Evolutionary conservation across 352 stramenopile genomes (phyloP), one percentile per base, ranked within the genome.

Genomic region (Phytopythium chamaehyphon): DNA sequence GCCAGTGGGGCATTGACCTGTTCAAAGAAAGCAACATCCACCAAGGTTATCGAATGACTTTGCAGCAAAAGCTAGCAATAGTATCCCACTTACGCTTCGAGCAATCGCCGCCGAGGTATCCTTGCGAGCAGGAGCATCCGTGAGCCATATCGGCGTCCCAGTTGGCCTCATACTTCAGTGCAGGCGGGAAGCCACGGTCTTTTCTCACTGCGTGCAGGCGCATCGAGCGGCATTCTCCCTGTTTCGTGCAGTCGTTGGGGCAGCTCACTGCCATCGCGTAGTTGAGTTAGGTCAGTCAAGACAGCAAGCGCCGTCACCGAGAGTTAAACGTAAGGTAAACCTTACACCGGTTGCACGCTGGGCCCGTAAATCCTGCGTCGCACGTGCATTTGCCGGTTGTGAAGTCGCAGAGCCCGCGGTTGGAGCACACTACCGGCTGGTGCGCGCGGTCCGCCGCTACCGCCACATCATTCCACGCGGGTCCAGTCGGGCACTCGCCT

Each of bases 141-240:
- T 92, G 86, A 18, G 96, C 78, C 69, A 88, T 93, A 36, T 94
- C 74, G 26, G 71, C 79, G 68, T 97, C 90, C 90, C 90, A 97
- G 45, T 73, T 66, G 19, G 54, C 26, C 12, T 76, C 62, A 47
- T 90, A 90, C 14, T 54, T 42, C 40, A 88, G 69, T 10, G 54
- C 35, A 31, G 67, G 52, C 8, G 76, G 74, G 10, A 83, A 26
- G 12, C 78, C 78, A 40, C 60, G 69, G 59, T 90, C 77, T 51
- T 90, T 90, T 31, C 69, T 71, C 23, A 61, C 58, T 9, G 79
- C 79, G 42, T 87, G 43, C 47, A 83, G 71, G 31, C 67, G 74
- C 71, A 89, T 85, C 6, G 76, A 90, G 40, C 75, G 75, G 44
- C 82, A 92, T 39, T 90, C 82, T 18, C 82, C 82, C 31, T 75